Conservation (phyloP, 495 filamentous ascomycete species). For the Penicillium canariense region DNA sequence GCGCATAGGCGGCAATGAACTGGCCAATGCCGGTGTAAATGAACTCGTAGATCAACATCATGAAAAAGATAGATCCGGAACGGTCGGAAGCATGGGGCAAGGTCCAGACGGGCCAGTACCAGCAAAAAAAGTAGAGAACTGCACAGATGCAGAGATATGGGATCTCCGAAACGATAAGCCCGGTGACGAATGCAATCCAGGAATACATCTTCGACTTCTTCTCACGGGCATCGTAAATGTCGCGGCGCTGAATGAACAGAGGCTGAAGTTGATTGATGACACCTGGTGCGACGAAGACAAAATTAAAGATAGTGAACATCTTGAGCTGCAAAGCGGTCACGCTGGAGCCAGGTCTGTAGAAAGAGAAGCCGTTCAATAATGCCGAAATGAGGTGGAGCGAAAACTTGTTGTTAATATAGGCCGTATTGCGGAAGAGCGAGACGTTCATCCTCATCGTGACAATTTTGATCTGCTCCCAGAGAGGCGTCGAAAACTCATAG, state of each 20-base stretch:
- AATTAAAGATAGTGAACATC: conserved; percentile 49
- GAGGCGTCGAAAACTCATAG: conserved; percentile 55
- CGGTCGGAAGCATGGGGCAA: conserved; percentile 38
- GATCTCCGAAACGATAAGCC: conserved; percentile 49
- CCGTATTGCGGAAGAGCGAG: conserved; percentile 58
- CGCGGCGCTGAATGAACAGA: conserved; percentile 50
- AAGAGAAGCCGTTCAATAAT: conserved; percentile 41
- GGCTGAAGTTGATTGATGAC: conserved; percentile 52
- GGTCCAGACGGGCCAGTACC: conserved; percentile 48
- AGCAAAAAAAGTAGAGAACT: conserved; percentile 49
- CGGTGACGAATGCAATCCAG: conserved; percentile 51
- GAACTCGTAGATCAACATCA: conserved; percentile 52
- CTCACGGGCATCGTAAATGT: conserved; percentile 51
- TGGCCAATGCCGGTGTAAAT: conserved; percentile 58
- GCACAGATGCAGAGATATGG: conserved; percentile 50
- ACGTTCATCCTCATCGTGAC: conserved; percentile 56
- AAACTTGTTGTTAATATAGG: conserved; percentile 66
- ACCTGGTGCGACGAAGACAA: conserved; percentile 49
- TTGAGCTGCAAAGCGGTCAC: conserved; percentile 27
- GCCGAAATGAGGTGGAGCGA: conserved; percentile 31
- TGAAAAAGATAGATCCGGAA: conserved; percentile 53
- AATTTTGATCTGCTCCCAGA: conserved; percentile 53
- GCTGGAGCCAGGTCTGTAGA: conserved; percentile 33
- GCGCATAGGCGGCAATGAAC: conserved; percentile 57
- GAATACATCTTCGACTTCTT: conserved; percentile 54